These are phyloP conservation scores for Cladorrhinum sp. DNA, from an alignment of 2,329 filamentous ascomycete genomes.

Conservation along the genomic window DNA sequence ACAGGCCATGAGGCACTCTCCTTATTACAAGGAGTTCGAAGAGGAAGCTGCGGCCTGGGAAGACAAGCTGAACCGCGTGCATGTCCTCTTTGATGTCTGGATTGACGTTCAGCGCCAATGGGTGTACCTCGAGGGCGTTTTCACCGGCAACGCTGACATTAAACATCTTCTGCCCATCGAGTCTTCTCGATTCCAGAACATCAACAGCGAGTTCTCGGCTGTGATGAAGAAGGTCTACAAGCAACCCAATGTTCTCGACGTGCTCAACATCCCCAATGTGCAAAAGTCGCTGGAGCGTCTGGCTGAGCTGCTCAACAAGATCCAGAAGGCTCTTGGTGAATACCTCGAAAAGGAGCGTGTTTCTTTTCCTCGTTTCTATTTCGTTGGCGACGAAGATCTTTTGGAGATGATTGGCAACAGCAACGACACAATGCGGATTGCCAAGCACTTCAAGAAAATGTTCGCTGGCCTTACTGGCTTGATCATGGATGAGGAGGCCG, in stretches of 20 bases:
- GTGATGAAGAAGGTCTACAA: slow-evolving; percentile 99
- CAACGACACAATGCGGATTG: slow-evolving; percentile 92
- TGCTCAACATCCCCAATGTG: slow-evolving; percentile 90
- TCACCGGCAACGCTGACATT: slow-evolving; percentile 97
- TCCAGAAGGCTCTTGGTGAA: slow-evolving; percentile 96
- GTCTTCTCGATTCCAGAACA: slow-evolving; percentile 95
- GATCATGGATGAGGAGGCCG: slow-evolving; percentile 82
- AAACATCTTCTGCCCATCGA: slow-evolving; percentile 96
- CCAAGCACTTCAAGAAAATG: slow-evolving; percentile 99
- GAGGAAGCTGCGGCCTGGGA: slow-evolving; percentile 97
- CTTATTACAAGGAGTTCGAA: slow-evolving; percentile 99
- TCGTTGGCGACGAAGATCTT: slow-evolving; percentile 96
- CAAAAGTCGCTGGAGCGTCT: slow-evolving; percentile 94
- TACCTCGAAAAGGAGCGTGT: slow-evolving; percentile 97
- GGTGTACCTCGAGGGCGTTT: slow-evolving; percentile 98
- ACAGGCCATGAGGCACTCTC: slow-evolving; percentile 97
- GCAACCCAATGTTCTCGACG: slow-evolving; percentile 90
- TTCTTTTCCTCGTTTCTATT: slow-evolving; percentile 98
- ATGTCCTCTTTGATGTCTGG: slow-evolving; percentile 98
- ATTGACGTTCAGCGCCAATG: slow-evolving; percentile 99
- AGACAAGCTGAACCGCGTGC: slow-evolving; percentile 94
- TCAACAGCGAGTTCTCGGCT: slow-evolving; percentile 98
- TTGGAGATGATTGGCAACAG: slow-evolving; percentile 99
- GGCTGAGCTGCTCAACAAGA: slow-evolving; percentile 97
- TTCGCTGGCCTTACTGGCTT: slow-evolving; percentile 93